Evolutionary conservation across 352 stramenopile species (phyloP).

Genomic region (Pythium sukuiense): DNA sequence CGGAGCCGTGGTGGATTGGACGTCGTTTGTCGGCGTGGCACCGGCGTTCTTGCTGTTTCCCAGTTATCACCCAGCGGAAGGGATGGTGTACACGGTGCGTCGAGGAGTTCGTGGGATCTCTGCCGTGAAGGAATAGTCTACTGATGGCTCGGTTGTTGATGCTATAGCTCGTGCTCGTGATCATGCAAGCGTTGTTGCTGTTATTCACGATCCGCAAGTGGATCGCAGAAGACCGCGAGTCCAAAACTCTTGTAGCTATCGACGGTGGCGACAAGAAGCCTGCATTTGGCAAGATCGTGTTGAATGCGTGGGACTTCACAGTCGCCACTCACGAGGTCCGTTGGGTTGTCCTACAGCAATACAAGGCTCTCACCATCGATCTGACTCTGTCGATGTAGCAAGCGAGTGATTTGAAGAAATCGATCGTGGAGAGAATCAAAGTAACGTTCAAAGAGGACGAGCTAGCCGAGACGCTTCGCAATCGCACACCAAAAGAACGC

Average conservation of each 20-base stretch:
- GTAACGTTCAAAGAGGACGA: constrained; percentile 58
- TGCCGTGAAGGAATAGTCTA: too few species aligned
- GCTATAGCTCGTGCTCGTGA: constrained; percentile 40
- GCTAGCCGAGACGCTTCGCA: constrained; percentile 45
- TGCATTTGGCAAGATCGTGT: constrained; percentile 56
- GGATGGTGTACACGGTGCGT: constrained; percentile 51
- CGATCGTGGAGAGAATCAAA: constrained; percentile 62
- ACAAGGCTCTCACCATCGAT: too few species aligned
- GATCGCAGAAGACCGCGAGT: constrained; percentile 64
- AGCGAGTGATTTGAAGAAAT: constrained; percentile 54
- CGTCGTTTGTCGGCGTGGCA: constrained; percentile 41
- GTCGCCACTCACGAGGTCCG: constrained; percentile 42
- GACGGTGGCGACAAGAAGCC: constrained; percentile 50
- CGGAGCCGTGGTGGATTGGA: constrained; percentile 27
- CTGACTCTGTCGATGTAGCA: constrained; percentile 31
- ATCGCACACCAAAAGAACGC: constrained; percentile 49
- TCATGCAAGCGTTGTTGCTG: constrained; percentile 52
- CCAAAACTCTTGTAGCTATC: constrained; percentile 55
- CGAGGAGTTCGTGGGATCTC: too few species aligned
- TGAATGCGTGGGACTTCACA: constrained; percentile 80
- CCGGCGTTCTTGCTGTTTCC: constrained; percentile 58
- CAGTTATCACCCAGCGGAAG: constrained; percentile 57
- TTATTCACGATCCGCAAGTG: constrained; percentile 67
- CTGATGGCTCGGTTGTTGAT: too few species aligned
- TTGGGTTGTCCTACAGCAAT: not conserved